Percentiles rank a stretch among this genome's conserved stretches.
Conservation (phyloP, 345 rosid species). For the Litchi chinensis region DNA sequence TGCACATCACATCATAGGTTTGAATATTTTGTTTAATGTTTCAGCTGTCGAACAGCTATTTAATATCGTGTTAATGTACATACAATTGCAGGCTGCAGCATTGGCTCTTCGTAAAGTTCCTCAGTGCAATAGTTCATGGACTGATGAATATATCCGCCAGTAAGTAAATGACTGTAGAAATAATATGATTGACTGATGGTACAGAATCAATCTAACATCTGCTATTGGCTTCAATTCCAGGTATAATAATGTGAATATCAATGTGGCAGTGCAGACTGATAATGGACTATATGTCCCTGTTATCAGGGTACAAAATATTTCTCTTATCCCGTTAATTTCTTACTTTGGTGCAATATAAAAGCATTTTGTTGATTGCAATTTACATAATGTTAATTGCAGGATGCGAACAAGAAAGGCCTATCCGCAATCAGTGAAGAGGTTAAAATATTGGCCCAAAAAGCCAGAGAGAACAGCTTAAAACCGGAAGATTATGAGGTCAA, state of each 20-base stretch:
- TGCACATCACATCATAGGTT: background rate
- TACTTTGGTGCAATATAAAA: background rate
- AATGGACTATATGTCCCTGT: constrained; percentile 96
- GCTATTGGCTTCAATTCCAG: constrained; percentile 38
- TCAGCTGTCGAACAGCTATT: background rate
- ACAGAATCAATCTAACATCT: constrained; percentile 10
- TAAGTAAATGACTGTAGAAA: constrained; percentile 41
- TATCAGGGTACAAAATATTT: constrained; percentile 60
- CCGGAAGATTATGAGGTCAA: constrained; percentile 95
- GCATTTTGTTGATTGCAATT: background rate
- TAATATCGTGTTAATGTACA: constrained; percentile 4
- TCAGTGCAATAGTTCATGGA: constrained; percentile 98
- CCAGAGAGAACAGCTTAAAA: constrained; percentile 83
- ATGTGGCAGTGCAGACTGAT: constrained; percentile 96
- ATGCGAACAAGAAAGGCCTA: constrained; percentile 94
- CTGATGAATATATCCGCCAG: constrained; percentile 90
- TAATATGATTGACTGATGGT: constrained; percentile 10
- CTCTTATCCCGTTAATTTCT: background rate
- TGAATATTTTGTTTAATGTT: background rate
- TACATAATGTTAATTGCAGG: constrained; percentile 45
- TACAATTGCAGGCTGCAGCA: constrained; percentile 82
- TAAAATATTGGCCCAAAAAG: constrained; percentile 83
- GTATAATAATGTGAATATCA: constrained; percentile 83
- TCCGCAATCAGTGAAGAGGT: constrained; percentile 82
- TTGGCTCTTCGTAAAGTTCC: constrained; percentile 92